Evolutionary conservation across 2,329 filamentous ascomycete species (phyloP), one percentile per base, ranked within the genome.

Genomic region (Tolypocladium tundrense): DNA sequence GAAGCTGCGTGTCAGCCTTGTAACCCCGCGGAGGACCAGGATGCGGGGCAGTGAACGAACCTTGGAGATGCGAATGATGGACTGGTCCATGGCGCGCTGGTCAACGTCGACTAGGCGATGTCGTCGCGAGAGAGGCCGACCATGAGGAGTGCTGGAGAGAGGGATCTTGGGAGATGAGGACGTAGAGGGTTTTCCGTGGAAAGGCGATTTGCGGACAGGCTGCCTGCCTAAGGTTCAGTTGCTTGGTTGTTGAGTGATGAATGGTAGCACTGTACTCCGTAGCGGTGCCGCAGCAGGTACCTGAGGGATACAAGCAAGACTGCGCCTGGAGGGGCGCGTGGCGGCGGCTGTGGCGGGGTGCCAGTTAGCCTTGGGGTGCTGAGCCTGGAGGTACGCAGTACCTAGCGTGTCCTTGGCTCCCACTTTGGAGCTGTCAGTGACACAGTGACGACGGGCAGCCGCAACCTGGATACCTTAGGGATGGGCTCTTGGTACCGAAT

Each of bases 61-160:
- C 77, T 90, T 89, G 62, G 89, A 89, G 73, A 96, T 93, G 63
- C 91, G 88, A 65, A 96, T 86, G 67, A 95, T 90, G 60, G 88
- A 90, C 73, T 95, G 90, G 73, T 94, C 91, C 72, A 74, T 73
- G 63, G 62, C 63, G 67, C 55, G 63, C 51, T 37, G 35, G 52
- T 53, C 24, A 52, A n/a, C 53, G 54, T 57, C 31, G 48, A 53
- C 54, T 42, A 50, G 45, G 56, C 43, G 50, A 48, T n/a, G 56
- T 51, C 21, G 54, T 39, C 41, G 41, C 19, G 11, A 39, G 56
- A 31, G 27, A 43, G n/a, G 48, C n/a, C 40, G 43, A 62, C 55
- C 60, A 61, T 63, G 55, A 40, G 60, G 48, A 57, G 39, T 1
- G 42, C 7, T 27, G 27, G 48, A 24, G 13, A 39, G 45, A 45